phyloP scores from a whole-genome alignment of 2,329 filamentous ascomycete genomes.

The Venturia asperata region DNA sequence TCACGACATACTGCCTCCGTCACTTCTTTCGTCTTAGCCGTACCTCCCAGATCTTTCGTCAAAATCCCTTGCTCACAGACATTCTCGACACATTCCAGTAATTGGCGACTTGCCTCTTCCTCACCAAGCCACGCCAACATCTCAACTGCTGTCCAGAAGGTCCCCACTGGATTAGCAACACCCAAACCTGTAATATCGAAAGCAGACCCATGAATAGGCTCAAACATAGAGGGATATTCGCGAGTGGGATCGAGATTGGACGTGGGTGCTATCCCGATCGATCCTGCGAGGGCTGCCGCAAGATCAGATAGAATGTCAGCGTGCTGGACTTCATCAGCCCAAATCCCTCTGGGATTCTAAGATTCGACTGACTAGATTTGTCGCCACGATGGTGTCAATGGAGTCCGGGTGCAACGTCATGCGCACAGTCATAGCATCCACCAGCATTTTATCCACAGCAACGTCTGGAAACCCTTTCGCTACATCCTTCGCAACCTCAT shows the following conservation, averaged over 20 bases:
- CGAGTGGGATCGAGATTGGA: conserved; percentile 59
- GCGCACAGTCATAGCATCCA: conserved; percentile 44
- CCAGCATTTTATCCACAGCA: conserved; percentile 43
- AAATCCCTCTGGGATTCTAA: background rate
- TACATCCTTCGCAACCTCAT: conserved; percentile 50
- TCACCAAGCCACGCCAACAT: conserved; percentile 60
- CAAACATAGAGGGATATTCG: conserved; percentile 54
- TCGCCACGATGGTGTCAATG: conserved; percentile 43
- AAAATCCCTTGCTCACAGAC: conserved; percentile 47
- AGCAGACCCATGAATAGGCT: conserved; percentile 57
- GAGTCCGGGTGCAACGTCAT: conserved; percentile 42
- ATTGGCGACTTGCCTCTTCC: conserved; percentile 47
- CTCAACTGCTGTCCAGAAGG: conserved; percentile 64
- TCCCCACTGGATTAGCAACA: conserved; percentile 56
- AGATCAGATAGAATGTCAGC: conserved; percentile 63
- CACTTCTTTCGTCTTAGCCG: conserved; percentile 35
- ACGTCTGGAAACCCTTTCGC: conserved; percentile 41
- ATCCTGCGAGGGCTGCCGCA: conserved; percentile 59
- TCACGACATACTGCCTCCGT: conserved; percentile 38
- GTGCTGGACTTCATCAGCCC: conserved; percentile 23
- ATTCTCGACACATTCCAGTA: conserved; percentile 50
- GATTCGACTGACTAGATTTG: conserved; percentile 29
- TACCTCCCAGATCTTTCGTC: conserved; percentile 49
- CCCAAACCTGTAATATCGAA: conserved; percentile 59
- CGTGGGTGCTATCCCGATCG: conserved; percentile 61